phyloP scores from a whole-genome alignment of 2,329 filamentous ascomycete genomes.

The Emmonsiellopsis sp. region DNA sequence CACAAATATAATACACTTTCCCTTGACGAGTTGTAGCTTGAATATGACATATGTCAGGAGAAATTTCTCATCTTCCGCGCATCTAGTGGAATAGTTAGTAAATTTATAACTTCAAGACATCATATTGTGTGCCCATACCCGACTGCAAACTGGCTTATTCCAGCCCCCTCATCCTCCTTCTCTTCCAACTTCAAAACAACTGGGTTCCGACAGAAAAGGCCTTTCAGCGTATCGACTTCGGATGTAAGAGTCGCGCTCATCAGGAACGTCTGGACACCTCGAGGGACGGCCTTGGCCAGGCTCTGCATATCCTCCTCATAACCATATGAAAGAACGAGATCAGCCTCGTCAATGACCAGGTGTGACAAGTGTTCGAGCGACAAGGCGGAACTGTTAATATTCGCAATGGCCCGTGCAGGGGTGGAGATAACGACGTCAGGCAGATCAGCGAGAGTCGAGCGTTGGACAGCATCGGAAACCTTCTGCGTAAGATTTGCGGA shows the following conservation, averaged over 20 bases:
- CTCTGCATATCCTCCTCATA: conserved; percentile 84
- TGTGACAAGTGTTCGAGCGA: conserved; percentile 63
- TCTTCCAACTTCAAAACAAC: conserved; percentile 75
- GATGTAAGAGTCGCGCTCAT: conserved; percentile 89
- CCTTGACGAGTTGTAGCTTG: conserved; percentile 87
- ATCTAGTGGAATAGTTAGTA: conserved; percentile 39
- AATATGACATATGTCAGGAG: conserved; percentile 88
- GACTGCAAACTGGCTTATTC: conserved; percentile 78
- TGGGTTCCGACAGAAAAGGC: conserved; percentile 75
- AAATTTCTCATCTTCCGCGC: conserved; percentile 96
- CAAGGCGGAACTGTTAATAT: conserved; percentile 64
- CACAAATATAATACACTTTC: conserved; percentile 80
- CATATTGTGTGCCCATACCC: conserved; percentile 43
- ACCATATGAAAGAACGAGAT: conserved; percentile 86
- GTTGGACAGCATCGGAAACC: conserved; percentile 78
- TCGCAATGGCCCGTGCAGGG: conserved; percentile 70
- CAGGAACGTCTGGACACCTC: conserved; percentile 79
- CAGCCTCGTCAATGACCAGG: conserved; percentile 87
- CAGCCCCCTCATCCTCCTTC: conserved; percentile 64
- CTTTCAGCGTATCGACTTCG: conserved; percentile 78
- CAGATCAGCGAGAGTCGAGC: conserved; percentile 71
- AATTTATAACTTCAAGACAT: not conserved
- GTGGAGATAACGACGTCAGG: conserved; percentile 90
- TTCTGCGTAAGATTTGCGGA: conserved; percentile 84
- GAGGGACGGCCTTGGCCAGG: conserved; percentile 68